Evolutionary conservation across 129 eudicot genomes (phyloP), one percentile per base, ranked within the genome.

Genomic region (Deinandra increscens): DNA sequence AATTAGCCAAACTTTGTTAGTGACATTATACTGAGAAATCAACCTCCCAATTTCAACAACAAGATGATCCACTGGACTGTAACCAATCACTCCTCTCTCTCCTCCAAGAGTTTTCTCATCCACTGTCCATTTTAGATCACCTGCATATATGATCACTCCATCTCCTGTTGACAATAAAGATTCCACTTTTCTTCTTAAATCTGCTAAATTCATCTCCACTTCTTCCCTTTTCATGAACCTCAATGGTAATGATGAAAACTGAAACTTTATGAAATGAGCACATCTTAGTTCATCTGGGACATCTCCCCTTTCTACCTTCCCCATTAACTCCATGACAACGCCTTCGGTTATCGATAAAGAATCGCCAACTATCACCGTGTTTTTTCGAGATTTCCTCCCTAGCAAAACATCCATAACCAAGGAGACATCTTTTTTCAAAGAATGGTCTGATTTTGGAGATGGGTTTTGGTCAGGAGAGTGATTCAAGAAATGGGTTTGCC

Each of bases 151-250:
- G 33, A 90, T 84, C 17, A 90, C 97, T 15, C 86, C 85, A 45
- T 88, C 74, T n/a, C 83, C 96, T 19, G 71, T 75, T 20, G 75
- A 42, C 13, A 79, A 78, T 11, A 82, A 60, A 38, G 88, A 80
- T 11, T 84, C 97, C 33, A 86, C 78, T 51, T 90, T 90, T 67
- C 90, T 86, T 71, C 81, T 87, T 69, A 90, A 71, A 67, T 87
- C 95, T 23, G 85, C 79, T 0, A 90, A 76, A 37, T 90, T 87
- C 84, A 80, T 70, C 75, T 90, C 91, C 41, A 90, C 97, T 78
- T 90, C 97, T 23, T 90, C 97, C 55, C 85, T 86, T 48, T 81
- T 90, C 97, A 90, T 90, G 66, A 86, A 82, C 81, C 82, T 84
- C 66, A 89, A 78, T 1, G 90, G 88, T 54, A 84, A 80, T 9